phyloP scores from a whole-genome alignment of 257 asterid genomes.

The Scutellaria barbata region DNA sequence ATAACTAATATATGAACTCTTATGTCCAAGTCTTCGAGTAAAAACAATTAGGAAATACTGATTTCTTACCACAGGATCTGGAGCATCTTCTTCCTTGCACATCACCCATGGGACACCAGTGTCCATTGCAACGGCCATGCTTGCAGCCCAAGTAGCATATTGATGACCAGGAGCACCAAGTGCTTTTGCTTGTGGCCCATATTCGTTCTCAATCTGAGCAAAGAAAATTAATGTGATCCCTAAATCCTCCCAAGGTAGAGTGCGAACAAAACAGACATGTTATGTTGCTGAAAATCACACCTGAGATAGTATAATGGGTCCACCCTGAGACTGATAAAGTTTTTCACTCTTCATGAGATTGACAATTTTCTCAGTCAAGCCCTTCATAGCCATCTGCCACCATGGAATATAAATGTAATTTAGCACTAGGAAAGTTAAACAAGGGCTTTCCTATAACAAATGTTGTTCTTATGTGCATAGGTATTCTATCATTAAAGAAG shows the following conservation, averaged over 20 bases:
- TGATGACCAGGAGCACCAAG: constrained; percentile 59
- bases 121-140: constrained; percentile 60
- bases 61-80: constrained; percentile 81
- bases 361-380: constrained; percentile 79
- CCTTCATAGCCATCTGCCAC: constrained; percentile 81
- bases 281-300: constrained; percentile 40
- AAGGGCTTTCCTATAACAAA: constrained; percentile 10
- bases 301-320: constrained; percentile 92
- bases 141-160: constrained; percentile 70
- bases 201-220: constrained; percentile 71
- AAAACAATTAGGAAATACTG: constrained; percentile 1
- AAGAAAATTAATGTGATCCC: not conserved
- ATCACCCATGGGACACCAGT: constrained; percentile 84
- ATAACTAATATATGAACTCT: not conserved
- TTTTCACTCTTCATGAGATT: constrained; percentile 77
- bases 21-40: constrained; percentile 7
- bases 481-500: constrained; percentile 6
- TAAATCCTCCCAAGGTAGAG: not conserved
- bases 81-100: constrained; percentile 87
- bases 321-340: constrained; percentile 80
- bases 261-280: not conserved
- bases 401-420: constrained; percentile 28
- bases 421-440: constrained; percentile 1
- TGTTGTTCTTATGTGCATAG: not conserved
- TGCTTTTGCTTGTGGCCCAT: constrained; percentile 59